Evolutionary conservation across 495 filamentous ascomycete species (phyloP).

Genomic region (Lasiosphaeris hirsuta): DNA sequence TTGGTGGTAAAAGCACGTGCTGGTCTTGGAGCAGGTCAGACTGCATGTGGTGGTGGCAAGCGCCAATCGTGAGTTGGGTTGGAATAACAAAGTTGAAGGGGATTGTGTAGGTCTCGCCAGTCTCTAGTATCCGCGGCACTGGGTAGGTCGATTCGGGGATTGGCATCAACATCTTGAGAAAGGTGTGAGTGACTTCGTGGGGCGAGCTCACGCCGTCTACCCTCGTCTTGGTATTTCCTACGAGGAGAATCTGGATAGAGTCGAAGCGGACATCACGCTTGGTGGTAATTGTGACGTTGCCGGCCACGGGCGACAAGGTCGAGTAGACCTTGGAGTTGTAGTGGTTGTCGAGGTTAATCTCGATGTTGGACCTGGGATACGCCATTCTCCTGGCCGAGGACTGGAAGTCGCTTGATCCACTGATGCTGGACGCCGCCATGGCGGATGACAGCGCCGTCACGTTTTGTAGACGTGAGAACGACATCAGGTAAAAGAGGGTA

Average conservation of each 20-base stretch:
- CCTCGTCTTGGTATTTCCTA: constrained; percentile 55
- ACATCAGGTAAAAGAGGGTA: neutral
- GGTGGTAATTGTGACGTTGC: constrained; percentile 53
- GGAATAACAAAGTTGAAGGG: constrained; percentile 91
- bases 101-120: constrained; percentile 64
- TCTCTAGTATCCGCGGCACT: constrained; percentile 62
- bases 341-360: constrained; percentile 45
- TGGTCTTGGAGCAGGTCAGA: constrained; percentile 61
- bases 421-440: constrained; percentile 12
- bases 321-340: constrained; percentile 49
- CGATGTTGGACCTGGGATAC: constrained; percentile 36
- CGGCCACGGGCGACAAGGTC: constrained; percentile 43
- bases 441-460: constrained; percentile 2
- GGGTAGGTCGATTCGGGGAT: constrained; percentile 67
- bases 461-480: constrained; percentile 7
- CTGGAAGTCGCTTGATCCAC: constrained; percentile 11
- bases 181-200: constrained; percentile 51
- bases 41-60: constrained; percentile 44
- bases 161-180: constrained; percentile 81
- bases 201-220: constrained; percentile 42
- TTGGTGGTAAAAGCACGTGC: constrained; percentile 79
- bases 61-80: constrained; percentile 57
- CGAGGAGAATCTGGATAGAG: constrained; percentile 72
- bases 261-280: constrained; percentile 71
- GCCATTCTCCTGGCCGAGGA: neutral